phyloP scores from a whole-genome alignment of 139 green algal species.

The Spirogloea muscicola region DNA sequence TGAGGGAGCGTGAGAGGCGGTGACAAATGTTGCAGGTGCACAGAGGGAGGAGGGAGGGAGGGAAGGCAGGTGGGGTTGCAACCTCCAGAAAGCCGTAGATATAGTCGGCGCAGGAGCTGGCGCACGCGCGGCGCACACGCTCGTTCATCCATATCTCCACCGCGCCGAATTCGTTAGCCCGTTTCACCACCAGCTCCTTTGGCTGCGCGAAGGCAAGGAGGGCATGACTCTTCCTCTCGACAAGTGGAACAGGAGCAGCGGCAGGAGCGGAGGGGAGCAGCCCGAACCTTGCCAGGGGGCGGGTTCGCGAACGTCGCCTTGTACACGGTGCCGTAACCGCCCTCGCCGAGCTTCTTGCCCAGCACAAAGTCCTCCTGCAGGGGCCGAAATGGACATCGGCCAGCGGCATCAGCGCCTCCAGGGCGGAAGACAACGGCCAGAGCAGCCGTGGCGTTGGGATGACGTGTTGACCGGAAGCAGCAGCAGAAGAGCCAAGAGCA shows the following conservation, averaged over 20 bases:
- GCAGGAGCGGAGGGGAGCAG: not conserved
- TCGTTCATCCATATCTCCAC: conserved; percentile 99
- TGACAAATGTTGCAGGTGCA: not conserved
- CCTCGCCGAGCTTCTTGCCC: conserved; percentile 77
- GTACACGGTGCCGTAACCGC: conserved; percentile 93
- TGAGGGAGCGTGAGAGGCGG: too few species aligned
- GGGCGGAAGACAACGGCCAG: too few species aligned
- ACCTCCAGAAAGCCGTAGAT: conserved; percentile 80
- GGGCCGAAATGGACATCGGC: too few species aligned
- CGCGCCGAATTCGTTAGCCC: conserved; percentile 93
- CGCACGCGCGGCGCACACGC: conserved; percentile 71
- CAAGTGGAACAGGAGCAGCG: too few species aligned
- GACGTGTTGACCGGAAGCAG: too few species aligned
- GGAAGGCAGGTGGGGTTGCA: not conserved
- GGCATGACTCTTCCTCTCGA: too few species aligned
- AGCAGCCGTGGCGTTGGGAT: too few species aligned
- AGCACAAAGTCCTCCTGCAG: conserved; percentile 71
- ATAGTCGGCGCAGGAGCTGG: conserved; percentile 68
- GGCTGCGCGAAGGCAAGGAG: too few species aligned
- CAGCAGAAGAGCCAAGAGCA: too few species aligned
- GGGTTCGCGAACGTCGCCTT: conserved; percentile 42
- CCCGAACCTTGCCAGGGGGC: conserved; percentile 5
- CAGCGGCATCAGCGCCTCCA: too few species aligned
- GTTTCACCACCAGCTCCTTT: conserved; percentile 58
- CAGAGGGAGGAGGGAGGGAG: not conserved